These are phyloP conservation scores for Jatropha podagrica DNA, from an alignment of 441 rosid species.

Conservation along the genomic window DNA sequence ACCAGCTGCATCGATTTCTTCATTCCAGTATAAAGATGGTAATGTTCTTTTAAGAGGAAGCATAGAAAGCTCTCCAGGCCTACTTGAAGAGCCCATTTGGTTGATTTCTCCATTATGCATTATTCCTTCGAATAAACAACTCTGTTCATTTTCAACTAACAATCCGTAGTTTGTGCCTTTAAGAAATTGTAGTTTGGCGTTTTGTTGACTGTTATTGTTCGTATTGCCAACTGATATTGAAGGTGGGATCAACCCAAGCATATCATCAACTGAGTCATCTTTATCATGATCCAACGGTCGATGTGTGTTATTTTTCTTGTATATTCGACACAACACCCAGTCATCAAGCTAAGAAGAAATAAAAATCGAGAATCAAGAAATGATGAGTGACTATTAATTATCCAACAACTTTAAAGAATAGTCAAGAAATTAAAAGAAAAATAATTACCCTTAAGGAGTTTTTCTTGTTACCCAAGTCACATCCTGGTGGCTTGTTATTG, in stretches of 20 bases:
- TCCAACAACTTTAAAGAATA: neutral
- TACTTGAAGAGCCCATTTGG: constrained; percentile 25
- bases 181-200: constrained; percentile 24
- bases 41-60: constrained; percentile 35
- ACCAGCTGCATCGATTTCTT: constrained; percentile 15
- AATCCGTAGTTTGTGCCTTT: constrained; percentile 38
- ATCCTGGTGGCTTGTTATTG: constrained; percentile 58
- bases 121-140: constrained; percentile 57
- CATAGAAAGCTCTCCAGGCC: constrained; percentile 32
- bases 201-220: constrained; percentile 1
- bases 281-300: constrained; percentile 45
- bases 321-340: constrained; percentile 87
- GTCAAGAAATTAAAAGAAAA: neutral
- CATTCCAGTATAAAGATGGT: constrained; percentile 41
- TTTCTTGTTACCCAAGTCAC: constrained; percentile 52
- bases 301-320: constrained; percentile 69
- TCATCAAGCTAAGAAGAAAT: constrained; percentile 62
- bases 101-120: constrained; percentile 21
- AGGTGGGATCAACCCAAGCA: constrained; percentile 42
- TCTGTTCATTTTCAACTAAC: constrained; percentile 49
- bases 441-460: constrained; percentile 68
- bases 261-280: constrained; percentile 49
- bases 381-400: neutral
- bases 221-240: constrained; percentile 23
- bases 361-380: neutral